Percentiles rank a stretch among this genome's conserved stretches.
These are phyloP conservation scores for Torulaspora pretoriensis DNA, from an alignment of 1,139 yeast species.

Conservation along the genomic window DNA sequence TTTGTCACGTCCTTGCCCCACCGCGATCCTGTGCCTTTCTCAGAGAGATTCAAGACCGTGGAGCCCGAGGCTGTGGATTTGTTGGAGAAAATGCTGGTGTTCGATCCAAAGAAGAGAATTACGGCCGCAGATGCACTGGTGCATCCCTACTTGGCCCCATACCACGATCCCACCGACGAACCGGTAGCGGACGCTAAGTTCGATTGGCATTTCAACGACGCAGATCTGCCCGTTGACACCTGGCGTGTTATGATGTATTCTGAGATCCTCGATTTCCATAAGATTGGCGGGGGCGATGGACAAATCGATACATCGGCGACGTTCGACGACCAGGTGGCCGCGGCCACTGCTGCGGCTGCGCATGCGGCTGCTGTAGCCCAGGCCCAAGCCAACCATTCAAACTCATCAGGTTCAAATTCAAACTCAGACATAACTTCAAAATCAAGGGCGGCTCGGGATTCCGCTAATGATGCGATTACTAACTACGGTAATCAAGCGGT, in stretches of 20 bases:
- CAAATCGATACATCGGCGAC: conserved; percentile 36
- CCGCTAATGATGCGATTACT: conserved; percentile 25
- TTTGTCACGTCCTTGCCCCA: conserved; percentile 93
- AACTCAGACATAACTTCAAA: conserved; percentile 3
- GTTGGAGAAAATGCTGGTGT: conserved; percentile 82
- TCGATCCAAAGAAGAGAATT: conserved; percentile 90
- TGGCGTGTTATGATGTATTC: conserved; percentile 99
- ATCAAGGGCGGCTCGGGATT: conserved; percentile 6
- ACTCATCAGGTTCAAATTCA: conserved; percentile 3
- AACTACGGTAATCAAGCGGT: conserved; percentile 35
- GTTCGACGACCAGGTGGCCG: conserved; percentile 37
- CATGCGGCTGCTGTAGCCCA: conserved; percentile 33
- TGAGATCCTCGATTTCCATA: conserved; percentile 90
- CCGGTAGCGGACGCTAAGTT: conserved; percentile 90
- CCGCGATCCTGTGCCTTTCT: conserved; percentile 84
- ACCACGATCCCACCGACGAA: conserved; percentile 97
- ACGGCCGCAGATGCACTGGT: conserved; percentile 86
- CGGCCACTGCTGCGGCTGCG: conserved; percentile 37
- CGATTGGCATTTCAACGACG: conserved; percentile 98
- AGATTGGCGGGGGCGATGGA: conserved; percentile 37
- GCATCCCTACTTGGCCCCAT: conserved; percentile 94
- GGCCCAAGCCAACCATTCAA: conserved; percentile 15
- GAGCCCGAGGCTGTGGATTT: conserved; percentile 92
- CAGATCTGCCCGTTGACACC: conserved; percentile 94
- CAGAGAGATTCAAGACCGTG: conserved; percentile 75